A percentile compares a stretch with the other conserved stretches of the same genome.
Conservation (phyloP, 371 early-diverging fungal species). For the Rhizomucor pusillus region DNA sequence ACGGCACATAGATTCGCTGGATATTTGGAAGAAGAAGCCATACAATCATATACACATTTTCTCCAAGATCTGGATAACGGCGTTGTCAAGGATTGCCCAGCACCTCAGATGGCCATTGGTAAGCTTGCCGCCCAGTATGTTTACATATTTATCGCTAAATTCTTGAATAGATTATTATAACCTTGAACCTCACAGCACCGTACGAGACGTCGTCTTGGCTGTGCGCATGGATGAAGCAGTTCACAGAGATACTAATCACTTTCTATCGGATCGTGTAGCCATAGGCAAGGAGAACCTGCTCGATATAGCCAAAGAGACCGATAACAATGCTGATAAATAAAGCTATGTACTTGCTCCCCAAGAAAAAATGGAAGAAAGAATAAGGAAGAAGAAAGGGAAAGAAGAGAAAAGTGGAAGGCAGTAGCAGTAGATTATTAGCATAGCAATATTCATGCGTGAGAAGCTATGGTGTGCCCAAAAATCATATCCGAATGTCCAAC, state of each 20-base stretch:
- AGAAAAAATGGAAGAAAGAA: too few relatives aligned
- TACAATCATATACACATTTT: constrained; percentile 88
- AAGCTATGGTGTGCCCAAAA: too few relatives aligned
- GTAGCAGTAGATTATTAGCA: too few relatives aligned
- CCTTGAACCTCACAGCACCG: constrained; percentile 70
- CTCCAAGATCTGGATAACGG: constrained; percentile 82
- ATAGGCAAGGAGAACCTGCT: background rate
- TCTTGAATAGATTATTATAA: constrained; percentile 77
- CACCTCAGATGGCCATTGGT: constrained; percentile 72
- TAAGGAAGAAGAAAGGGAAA: too few relatives aligned
- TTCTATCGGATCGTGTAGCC: constrained; percentile 60
- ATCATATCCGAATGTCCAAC: too few relatives aligned
- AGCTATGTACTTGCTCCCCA: too few relatives aligned
- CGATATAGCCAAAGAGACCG: background rate
- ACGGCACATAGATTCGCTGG: constrained; percentile 82
- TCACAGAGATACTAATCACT: constrained; percentile 93
- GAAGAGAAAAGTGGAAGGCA: too few relatives aligned
- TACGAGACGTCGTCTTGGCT: constrained; percentile 89
- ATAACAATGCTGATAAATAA: too few relatives aligned
- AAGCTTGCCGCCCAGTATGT: background rate
- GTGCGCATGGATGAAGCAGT: constrained; percentile 92
- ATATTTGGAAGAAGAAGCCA: constrained; percentile 91
- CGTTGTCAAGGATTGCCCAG: constrained; percentile 60
- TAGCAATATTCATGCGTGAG: too few relatives aligned
- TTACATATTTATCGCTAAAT: background rate